Base-by-base conservation (phyloP, 2,329 filamentous ascomycete species). In the Emmonsiellopsis sp. region DNA sequence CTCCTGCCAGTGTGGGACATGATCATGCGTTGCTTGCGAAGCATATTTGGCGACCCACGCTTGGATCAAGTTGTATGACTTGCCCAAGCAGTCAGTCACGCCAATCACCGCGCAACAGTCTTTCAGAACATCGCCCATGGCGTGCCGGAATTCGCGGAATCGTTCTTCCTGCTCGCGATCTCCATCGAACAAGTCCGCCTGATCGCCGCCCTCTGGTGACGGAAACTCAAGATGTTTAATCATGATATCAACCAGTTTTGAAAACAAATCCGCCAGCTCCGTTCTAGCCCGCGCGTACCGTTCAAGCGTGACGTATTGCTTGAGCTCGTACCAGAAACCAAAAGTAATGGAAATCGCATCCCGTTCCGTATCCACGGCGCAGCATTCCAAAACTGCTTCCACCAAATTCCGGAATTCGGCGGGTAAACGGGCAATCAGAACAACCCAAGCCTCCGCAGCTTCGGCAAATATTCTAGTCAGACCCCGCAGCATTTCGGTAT, bases 51-150 rank as follows among this genome's bases (percentile, higher is more conserved):
- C 81, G 67, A 91, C 92, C 92, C 94, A 98, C 32, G 84, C 66
- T 68, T 95, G 86, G 61, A 98, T 94, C 55, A 89, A 77, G 15
- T 86, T 76, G 60, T 94, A 89, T 6, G 94, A 87, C 71, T 98
- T 98, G 59, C 82, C 83, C 46, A 98, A 77, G 63, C 93, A 97
- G 58, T 95, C 88, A 0, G 89, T 86, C 9, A 95, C 88, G 8
- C 92, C 92, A 75, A 98, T 90, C 41, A 98, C 92, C 67, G 96
- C 88, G 70, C 93, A 98, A 52, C 89, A 89, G 65, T 98, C 93
- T 72, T 98, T 98, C 49, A 98, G 79, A 0, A 95, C 94, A 67
- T 98, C 94, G 37, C 93, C 93, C 89, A 98, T 97, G 51, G 89
- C 84, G 67, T 98, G 93, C 60, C 93, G 81, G 76, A 97, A 98